Base-by-base conservation (phyloP, 1,284 basidiomycete species). In the Microbotryum lychnidis-dioicae region DNA sequence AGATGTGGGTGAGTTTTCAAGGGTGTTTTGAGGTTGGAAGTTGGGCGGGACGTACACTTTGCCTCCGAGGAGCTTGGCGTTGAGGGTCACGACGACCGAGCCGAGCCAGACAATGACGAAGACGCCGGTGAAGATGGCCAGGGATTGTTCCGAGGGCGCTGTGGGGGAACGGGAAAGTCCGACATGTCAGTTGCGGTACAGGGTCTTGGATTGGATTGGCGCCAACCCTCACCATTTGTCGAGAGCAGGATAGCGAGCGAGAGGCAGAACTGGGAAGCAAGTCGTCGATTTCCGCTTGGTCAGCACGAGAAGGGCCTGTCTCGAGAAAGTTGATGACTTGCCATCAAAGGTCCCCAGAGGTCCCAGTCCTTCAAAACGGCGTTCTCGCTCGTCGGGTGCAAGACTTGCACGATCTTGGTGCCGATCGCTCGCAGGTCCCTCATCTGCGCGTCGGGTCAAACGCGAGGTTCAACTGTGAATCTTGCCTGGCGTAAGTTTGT, bases 51-150 rank as follows among this genome's bases (percentile, higher is more conserved):
- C 86, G 64, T 76, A 92, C 87, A 97, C 90, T 80, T 90, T 82
- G 52, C 92, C 92, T 55, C 92, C 92, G n/a, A 97, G 81, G 54
- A 97, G 81, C 84, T 96, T 93, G 14, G 91, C 89, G 76, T 97
- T 93, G 47, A 97, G 77, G 0, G 92, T 96, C 9, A 97, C 89
- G 1, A 88, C 82, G 12, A 94, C 79, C 7, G 89, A 89, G 10
- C 92, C 92, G 14, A 94, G 74, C 16, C 89, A 91, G 62, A 93
- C 87, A 60, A 96, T 87, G 14, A 89, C 89, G 50, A 97, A 72
- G 31, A 97, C 91, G 63, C 86, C 87, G 0, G 91, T 92, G 75
- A 97, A 97, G 45, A 94, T 85, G 23, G 86, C 85, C 33, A 97
- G 81, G 0, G 89, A 84, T 75, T 96, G 91, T 18, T 81, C 80